Evolutionary conservation across 1,284 basidiomycete species (phyloP), one percentile per base, ranked within the genome.

Genomic region (Heliocybe sulcata): DNA sequence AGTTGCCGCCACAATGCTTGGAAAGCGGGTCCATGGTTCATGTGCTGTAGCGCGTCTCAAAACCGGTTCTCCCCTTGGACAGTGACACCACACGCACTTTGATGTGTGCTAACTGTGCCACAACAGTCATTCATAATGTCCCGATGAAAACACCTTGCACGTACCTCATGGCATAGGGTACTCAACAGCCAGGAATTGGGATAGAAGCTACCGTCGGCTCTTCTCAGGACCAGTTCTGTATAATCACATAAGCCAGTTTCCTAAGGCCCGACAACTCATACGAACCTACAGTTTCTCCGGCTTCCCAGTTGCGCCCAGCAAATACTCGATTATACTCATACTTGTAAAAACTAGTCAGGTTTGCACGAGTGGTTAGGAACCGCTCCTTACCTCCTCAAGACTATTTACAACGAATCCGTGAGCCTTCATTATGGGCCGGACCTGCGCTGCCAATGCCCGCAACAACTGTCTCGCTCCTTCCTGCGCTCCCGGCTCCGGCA

Each of bases 141-240:
- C 47, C 51, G 9, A 16, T 53, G 23, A 38, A 23, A 51, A 22
- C 50, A 52, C 53, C 56, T n/a, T 19, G 45, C 48, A 66, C 71
- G 59, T 47, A 91, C 89, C 77, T 92, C 89, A 63, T 92, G 89
- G 64, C 88, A 92, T n/a, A 92, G 66, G 1, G 83, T 86, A 58
- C 85, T 82, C 74, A 92, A 77, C 20, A 92, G 64, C 78, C 81
- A 87, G n/a, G 79, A 77, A 4, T 73, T 77, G 1, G 86, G 75
- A 26, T 79, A 73, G 60, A 88, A 84, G 0, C 72, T 72, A 10
- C 88, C 85, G 56, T 77, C 72, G 3, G 74, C 69, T 35, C 81
- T 73, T 25, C 87, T 77, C 2, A 92, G 69, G 11, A 92, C 89
- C 12, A 92, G 74, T 63, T 92, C 89, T 89, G 57, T 16, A 45